A percentile compares a stretch with the other conserved stretches of the same genome.
Evolutionary conservation across 2,329 filamentous ascomycete species (phyloP).

Genomic region (Tetracladium maxilliforme): DNA sequence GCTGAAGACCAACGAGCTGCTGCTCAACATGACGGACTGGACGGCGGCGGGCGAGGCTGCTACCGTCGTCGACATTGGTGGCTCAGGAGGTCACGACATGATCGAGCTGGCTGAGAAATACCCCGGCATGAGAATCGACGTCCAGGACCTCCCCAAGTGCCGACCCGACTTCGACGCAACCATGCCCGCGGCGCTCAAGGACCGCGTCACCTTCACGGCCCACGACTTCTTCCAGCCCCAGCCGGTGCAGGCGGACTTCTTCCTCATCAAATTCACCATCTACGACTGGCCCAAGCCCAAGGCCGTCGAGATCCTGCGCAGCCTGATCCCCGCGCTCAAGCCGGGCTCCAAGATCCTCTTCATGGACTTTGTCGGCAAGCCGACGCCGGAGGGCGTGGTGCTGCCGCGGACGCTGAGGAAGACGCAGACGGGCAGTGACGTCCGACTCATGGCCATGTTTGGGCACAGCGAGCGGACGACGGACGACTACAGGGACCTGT

Average conservation of each 20-base stretch:
- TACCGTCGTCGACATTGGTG: too few species aligned
- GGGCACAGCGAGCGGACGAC: too few species aligned
- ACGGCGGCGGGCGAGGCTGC: too few species aligned
- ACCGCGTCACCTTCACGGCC: slow-evolving; percentile 6
- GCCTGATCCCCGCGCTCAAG: slow-evolving; percentile 18
- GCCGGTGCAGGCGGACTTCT: slow-evolving; percentile 18
- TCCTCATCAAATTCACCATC: slow-evolving; percentile 30
- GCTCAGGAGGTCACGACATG: slow-evolving; percentile 15
- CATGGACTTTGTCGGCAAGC: too few species aligned
- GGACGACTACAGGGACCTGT: too few species aligned
- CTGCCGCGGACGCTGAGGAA: too few species aligned
- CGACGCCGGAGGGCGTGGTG: too few species aligned
- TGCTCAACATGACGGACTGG: too few species aligned
- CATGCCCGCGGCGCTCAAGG: slow-evolving; percentile 2
- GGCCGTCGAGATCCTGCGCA: slow-evolving; percentile 17
- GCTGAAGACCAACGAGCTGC: too few species aligned
- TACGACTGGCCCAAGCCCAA: slow-evolving; percentile 32
- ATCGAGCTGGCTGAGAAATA: slow-evolving; percentile 15
- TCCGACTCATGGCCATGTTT: too few species aligned
- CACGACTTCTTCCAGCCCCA: slow-evolving; percentile 13
- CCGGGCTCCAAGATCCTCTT: slow-evolving; percentile 3
- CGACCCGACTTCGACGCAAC: slow-evolving; percentile 4
- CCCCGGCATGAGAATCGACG: slow-evolving; percentile 15
- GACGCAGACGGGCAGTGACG: too few species aligned
- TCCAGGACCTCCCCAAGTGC: slow-evolving; percentile 12